phyloP scores from a whole-genome alignment of 768 basidiomycete species.

The Suillus subluteus region DNA sequence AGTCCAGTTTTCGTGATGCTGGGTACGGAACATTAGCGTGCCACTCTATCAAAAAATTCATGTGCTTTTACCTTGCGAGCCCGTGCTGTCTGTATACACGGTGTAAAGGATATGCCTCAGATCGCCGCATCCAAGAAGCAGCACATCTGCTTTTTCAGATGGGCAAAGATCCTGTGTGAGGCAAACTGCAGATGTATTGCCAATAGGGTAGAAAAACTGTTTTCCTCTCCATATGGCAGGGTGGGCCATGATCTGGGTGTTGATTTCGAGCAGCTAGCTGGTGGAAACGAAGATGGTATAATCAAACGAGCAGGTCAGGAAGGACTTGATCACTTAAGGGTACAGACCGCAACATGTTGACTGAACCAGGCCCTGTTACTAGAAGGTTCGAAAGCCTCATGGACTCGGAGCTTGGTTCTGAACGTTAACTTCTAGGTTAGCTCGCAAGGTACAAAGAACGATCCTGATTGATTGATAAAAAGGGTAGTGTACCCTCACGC shows the following conservation, averaged over 20 bases:
- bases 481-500: no score
- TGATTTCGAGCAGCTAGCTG: no score
- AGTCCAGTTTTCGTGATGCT: conserved; percentile 31
- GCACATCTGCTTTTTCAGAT: conserved; percentile 48
- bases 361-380: background rate
- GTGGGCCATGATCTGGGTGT: conserved; percentile 38
- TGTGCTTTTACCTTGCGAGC: background rate
- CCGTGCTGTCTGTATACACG: conserved; percentile 25
- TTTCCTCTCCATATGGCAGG: conserved; percentile 47
- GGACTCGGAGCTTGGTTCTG: background rate
- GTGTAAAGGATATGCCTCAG: conserved; percentile 58
- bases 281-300: no score
- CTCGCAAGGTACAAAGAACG: background rate
- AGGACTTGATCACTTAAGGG: conserved; percentile 16
- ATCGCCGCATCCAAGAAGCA: conserved; percentile 64
- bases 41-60: background rate
- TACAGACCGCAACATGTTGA: background rate
- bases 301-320: no score
- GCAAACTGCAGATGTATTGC: conserved; percentile 58
- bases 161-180: conserved; percentile 51
- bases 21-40: background rate
- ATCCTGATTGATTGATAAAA: background rate
- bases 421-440: background rate
- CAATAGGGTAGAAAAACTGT: conserved; percentile 60
- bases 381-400: background rate